Base-by-base conservation (phyloP, 202 grass and related monocot genomes). In the Zoysia matrella region DNA sequence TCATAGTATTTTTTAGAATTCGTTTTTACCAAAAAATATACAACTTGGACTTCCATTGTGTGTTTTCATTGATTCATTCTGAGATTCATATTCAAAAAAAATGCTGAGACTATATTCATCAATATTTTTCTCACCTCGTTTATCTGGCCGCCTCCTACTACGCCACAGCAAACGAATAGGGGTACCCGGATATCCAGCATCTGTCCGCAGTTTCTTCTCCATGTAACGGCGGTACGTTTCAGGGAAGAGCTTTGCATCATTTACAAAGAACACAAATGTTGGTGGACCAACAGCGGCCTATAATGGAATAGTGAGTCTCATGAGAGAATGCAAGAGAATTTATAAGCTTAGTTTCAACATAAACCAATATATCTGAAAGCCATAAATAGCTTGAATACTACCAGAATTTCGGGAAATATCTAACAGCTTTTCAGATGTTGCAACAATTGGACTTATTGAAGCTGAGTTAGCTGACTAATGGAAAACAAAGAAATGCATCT, bases 231-330 rank as follows among this genome's bases (percentile, higher is more conserved):
- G 86, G n/a, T 95, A 98, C 0, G 87, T 89, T 15, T 95, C 95
- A 13, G 95, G 77, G 73, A 95, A 95, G 40, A 98, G 90, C 81
- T 98, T 98, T 1, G 86, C 92, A 51, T 98, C 95, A 43, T 98
- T 95, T n/a, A 95, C 95, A 63, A 98, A 91, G 80, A 98, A 88
- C 77, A 97, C 95, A 77, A 97, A 98, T n/a, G 95, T 98, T 55
- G 95, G 92, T 5, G 95, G 95, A 63, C 90, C 76, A 44, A 91
- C 11, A 77, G 95, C 92, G 85, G 95, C 95, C 95, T 98, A 64
- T 72, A 88, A 69, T 50, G 72, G 9, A 52, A 62, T 69, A 83
- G 48, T 47, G 76, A 76, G 2, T 18, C 62, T 60, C 10, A 1
- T 57, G 36, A 53, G 62, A n/a, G 9, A 69, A 76, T 14, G 30